phyloP scores from a whole-genome alignment of 73 alveolate genomes.

The Halteria grandinella region DNA sequence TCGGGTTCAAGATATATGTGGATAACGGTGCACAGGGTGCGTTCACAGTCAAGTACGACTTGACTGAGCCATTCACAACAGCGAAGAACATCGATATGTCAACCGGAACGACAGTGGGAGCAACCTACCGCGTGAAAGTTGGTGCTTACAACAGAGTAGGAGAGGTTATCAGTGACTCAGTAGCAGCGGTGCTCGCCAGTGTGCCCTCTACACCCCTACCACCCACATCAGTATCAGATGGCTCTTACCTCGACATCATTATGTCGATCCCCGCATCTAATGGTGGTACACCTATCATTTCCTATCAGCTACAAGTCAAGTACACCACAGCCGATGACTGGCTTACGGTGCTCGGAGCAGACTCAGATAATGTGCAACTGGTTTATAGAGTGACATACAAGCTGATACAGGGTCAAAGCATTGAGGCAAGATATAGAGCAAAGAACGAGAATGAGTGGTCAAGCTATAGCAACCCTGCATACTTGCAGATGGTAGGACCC shows the following conservation, averaged over 20 bases:
- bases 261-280: slow-evolving; percentile 49
- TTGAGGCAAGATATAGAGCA: slow-evolving; percentile 53
- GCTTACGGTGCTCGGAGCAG: slow-evolving; percentile 45
- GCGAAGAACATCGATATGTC: slow-evolving; percentile 58
- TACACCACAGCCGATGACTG: slow-evolving; percentile 27
- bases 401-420: slow-evolving; percentile 22
- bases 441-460: slow-evolving; percentile 54
- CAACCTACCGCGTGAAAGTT: slow-evolving; percentile 37
- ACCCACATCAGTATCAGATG: slow-evolving; percentile 40
- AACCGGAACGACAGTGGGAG: slow-evolving; percentile 52
- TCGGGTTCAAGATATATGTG: slow-evolving; percentile 71
- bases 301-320: slow-evolving; percentile 44
- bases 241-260: slow-evolving; percentile 30
- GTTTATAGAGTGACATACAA: not conserved
- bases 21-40: slow-evolving; percentile 46
- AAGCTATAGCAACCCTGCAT: slow-evolving; percentile 3
- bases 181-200: slow-evolving; percentile 56
- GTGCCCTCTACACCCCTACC: slow-evolving; percentile 48
- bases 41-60: slow-evolving; percentile 31
- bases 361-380: slow-evolving; percentile 29
- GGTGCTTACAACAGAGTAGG: slow-evolving; percentile 53
- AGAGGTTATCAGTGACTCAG: slow-evolving; percentile 48
- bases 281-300: slow-evolving; percentile 50
- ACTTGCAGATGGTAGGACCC: slow-evolving; percentile 39
- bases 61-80: slow-evolving; percentile 55